phyloP scores from a whole-genome alignment of 2,329 filamentous ascomycete species.

The Botrytis elliptica region DNA sequence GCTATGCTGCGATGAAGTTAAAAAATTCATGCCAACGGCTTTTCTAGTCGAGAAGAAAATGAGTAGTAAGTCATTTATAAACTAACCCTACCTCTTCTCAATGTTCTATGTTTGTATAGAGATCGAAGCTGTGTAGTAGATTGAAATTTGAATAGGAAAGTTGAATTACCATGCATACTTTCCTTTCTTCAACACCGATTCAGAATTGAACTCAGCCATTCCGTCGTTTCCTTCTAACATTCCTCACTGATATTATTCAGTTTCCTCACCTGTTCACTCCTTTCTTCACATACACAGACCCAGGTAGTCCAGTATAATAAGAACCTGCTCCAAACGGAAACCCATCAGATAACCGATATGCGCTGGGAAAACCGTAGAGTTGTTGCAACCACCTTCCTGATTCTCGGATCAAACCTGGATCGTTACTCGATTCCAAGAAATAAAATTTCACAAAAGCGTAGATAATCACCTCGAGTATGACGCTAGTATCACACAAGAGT shows the following conservation, averaged over 20 bases:
- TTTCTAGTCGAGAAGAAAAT: background rate
- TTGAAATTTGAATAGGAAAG: background rate
- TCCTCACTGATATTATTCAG: background rate
- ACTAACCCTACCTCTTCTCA: accelerated
- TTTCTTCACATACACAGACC: background rate
- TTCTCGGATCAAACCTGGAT: background rate
- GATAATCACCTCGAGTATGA: background rate
- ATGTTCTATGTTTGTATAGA: background rate
- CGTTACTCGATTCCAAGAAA: background rate
- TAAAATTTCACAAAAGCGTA: background rate
- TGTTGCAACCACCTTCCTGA: background rate
- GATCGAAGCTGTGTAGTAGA: background rate
- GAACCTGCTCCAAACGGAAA: background rate
- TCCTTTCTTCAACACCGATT: background rate
- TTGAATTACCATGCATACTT: background rate
- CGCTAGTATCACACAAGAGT: background rate
- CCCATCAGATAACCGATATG: background rate
- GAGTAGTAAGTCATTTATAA: background rate
- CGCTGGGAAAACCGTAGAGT: background rate
- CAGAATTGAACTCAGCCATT: background rate
- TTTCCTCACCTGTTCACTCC: background rate
- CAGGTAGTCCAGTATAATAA: background rate
- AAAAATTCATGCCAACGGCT: accelerated
- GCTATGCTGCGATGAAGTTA: background rate
- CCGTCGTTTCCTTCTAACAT: background rate